Percentiles rank a stretch among this genome's conserved stretches.
These are phyloP conservation scores for Mycena galericulata DNA, from an alignment of 768 basidiomycete species.

Conservation along the genomic window DNA sequence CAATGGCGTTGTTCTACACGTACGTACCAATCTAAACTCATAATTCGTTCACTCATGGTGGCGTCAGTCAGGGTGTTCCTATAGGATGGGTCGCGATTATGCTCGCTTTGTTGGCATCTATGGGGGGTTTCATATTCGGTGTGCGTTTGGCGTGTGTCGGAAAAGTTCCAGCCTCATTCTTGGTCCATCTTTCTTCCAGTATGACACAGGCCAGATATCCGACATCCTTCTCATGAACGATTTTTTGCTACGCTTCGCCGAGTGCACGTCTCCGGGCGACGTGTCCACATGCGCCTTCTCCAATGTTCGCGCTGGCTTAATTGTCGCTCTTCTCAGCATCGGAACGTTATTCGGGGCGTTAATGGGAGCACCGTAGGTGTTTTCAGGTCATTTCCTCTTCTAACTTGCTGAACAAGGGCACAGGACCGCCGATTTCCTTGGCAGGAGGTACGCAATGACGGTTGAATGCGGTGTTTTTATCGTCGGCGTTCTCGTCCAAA, in stretches of 20 bases:
- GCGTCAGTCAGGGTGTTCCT: conserved; percentile 65
- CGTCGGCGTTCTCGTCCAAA: conserved; percentile 72
- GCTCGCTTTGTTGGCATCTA: conserved; percentile 74
- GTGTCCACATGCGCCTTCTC: conserved; percentile 63
- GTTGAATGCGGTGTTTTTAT: conserved; percentile 67
- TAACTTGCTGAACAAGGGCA: conserved; percentile 8
- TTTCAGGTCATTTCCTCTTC: background rate
- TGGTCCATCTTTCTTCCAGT: conserved; percentile 46
- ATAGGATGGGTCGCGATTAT: conserved; percentile 73
- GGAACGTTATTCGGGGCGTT: conserved; percentile 76
- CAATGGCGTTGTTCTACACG: conserved; percentile 26
- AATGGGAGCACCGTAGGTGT: conserved; percentile 67
- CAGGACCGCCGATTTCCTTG: conserved; percentile 73
- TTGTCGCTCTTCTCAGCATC: conserved; percentile 78
- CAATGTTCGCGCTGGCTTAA: conserved; percentile 70
- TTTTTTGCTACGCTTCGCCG: conserved; percentile 73
- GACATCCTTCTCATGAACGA: conserved; percentile 81
- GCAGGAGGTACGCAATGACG: conserved; percentile 75
- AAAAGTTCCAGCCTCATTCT: conserved; percentile 20
- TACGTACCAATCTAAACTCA: conserved; percentile 21
- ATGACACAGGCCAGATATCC: conserved; percentile 84
- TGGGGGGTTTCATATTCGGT: conserved; percentile 78
- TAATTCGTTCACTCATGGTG: conserved; percentile 17
- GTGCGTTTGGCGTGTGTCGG: conserved; percentile 40
- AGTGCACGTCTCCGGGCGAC: conserved; percentile 55